Evolutionary conservation across 1,139 yeast genomes (phyloP), one percentile per base, ranked within the genome.

Genomic region (Protomyces inundatus): DNA sequence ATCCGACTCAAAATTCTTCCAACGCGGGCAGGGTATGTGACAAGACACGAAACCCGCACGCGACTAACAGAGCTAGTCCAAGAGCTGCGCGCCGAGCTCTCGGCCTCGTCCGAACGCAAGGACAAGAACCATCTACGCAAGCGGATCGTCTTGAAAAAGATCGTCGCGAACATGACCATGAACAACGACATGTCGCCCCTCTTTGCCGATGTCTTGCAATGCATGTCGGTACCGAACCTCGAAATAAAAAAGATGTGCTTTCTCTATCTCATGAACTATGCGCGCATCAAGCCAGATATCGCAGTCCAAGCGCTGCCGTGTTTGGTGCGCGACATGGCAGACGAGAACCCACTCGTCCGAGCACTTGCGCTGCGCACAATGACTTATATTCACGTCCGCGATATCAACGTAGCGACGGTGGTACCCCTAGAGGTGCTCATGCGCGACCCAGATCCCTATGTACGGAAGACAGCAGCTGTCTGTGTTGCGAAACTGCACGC

Each of bases 131-230:
- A 73, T 68, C 67, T 78, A 76, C 73, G 80, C 66, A 78, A 85
- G 71, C 85, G 84, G 72, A 76, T 81, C 32, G 85, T 90, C 0
- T 77, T 93, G 69, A 86, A 86, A 73, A 88, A 88, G 72, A 81
- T 90, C 37, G 80, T 90, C 6, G 95, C 96, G 54, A 91, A 90
- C 73, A 81, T 90, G 75, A 86, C 95, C 4, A 80, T 90, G 76
- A 90, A 90, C 65, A 90, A 90, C 68, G 97, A 91, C 71, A 82
- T 90, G 83, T 80, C 84, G 9, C 72, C 78, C 46, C 73, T 91
- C 66, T 82, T 86, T 72, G 85, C 87, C 0, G 95, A 88, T 56
- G 81, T 91, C 10, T 73, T 88, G 6, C 77, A 77, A 9, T 79
- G 88, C 64, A 80, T 89, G 79, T 77, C 80, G 61, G 77, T 82